Base-by-base conservation (phyloP, 2,329 filamentous ascomycete species). In the Arachnopeziza araneosa region DNA sequence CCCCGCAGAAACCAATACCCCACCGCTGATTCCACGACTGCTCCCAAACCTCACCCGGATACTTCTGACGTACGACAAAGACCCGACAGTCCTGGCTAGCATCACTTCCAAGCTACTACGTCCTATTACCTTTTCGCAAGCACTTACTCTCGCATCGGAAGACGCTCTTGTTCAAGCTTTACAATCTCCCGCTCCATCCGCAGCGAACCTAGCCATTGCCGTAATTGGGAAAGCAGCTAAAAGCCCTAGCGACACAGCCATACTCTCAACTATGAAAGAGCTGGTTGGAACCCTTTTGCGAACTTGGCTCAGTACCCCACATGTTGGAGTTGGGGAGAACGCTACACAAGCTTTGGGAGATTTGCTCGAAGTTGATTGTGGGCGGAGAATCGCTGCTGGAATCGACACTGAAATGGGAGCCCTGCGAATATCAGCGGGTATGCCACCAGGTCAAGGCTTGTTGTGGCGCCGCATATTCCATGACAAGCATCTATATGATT, bases 121-220 rank as follows among this genome's bases (percentile, higher is more conserved):
- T 0, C 81, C 83, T 0, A 72, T 86, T 1, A 70, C 73, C 49
- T 84, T 86, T 67, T 75, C 75, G 2, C 76, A 82, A 52, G 74
- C 79, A 19, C 74, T 86, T 63, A 73, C 77, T 1, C 71, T 86
- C 8, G 81, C 82, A 12, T 78, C 81, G 24, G 76, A 80, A 51
- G 75, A 79, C 6, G 75, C 79, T 17, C 70, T 87, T 2, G 72
- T 83, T 54, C 75, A 76, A 48, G 83, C 83, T 24, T 75, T 87
- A 19, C 71, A 72, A 53, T 84, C 83, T 1, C 78, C 81, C 1
- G 75, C 82, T 0, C 77, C 83, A 0, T 80, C 82, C 1, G 82
- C 81, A 30, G 84, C 84, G 68, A 73, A 85, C 19, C 79, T 87
- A 24, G 83, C 79, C 67, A 76, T 87, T 65, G 73, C 78, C 57